Conservation (phyloP, 768 basidiomycete species). For the Nidularia pulvinata region DNA sequence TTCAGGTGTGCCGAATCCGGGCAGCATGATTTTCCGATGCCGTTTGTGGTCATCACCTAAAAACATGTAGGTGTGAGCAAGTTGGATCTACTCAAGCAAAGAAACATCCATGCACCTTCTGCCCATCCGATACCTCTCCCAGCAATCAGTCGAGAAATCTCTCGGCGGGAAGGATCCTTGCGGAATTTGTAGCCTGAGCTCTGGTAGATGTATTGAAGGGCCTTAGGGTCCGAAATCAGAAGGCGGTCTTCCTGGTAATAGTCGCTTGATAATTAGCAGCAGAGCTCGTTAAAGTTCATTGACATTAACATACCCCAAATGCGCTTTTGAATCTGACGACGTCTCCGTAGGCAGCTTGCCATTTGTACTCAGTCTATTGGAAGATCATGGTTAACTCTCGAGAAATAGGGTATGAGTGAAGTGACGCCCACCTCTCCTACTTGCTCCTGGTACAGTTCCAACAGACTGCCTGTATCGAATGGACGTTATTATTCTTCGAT, state of each 20-base stretch:
- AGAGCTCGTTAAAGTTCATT: neutral
- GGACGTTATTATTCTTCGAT: neutral
- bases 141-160: conserved; percentile 27
- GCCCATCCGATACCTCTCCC: conserved; percentile 38
- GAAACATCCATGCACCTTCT: conserved; percentile 25
- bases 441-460: conserved; percentile 25
- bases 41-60: conserved; percentile 41
- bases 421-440: conserved; percentile 30
- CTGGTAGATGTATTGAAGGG: conserved; percentile 41
- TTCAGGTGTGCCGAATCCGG: conserved; percentile 46
- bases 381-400: neutral
- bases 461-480: conserved; percentile 17
- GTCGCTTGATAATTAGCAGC: neutral
- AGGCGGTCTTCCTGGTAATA: conserved; percentile 40
- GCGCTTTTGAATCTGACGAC: conserved; percentile 32
- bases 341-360: conserved; percentile 43
- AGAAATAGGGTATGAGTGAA: neutral
- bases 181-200: conserved; percentile 40
- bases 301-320: conserved; percentile 27
- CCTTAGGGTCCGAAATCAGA: conserved; percentile 47
- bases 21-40: conserved; percentile 43
- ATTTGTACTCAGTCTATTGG: conserved; percentile 37
- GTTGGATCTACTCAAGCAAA: too few species aligned
- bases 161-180: conserved; percentile 34
- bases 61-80: too few species aligned